Conservation (phyloP, 2,329 filamentous ascomycete species). For the Phaeosphaeriaceae sp. region DNA sequence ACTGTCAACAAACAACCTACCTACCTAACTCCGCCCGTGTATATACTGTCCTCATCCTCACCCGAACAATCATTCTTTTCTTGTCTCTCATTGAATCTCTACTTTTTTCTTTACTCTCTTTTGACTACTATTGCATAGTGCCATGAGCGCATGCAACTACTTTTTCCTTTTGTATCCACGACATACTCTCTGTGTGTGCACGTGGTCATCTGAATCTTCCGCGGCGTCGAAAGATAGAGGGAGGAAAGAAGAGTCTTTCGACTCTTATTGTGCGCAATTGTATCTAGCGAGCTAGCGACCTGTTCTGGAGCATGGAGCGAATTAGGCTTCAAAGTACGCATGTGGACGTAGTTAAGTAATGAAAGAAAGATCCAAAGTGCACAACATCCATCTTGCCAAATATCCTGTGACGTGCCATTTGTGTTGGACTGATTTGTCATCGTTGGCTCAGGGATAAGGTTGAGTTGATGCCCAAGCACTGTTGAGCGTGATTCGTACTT, state of each 20-base stretch:
- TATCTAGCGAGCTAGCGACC: background rate
- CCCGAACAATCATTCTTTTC: conserved; percentile 3
- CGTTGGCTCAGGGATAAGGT: too few relatives aligned
- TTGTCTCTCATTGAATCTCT: conserved; percentile 11
- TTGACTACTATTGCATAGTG: background rate
- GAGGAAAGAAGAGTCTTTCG: background rate
- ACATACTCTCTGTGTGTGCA: conserved; percentile 1
- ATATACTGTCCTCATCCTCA: background rate
- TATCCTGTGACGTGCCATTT: too few relatives aligned
- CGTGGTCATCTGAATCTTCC: background rate
- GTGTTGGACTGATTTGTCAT: too few relatives aligned
- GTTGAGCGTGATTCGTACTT: too few relatives aligned
- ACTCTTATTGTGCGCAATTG: background rate
- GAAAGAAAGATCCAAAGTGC: conserved; percentile 3
- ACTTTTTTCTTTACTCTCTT: background rate
- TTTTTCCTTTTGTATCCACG: background rate
- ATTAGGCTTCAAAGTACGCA: background rate
- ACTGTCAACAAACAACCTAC: conserved; percentile 11
- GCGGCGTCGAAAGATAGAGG: background rate
- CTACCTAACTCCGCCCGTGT: background rate
- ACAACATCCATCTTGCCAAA: too few relatives aligned
- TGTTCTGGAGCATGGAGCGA: background rate
- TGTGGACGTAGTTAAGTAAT: conserved; percentile 14
- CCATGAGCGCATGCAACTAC: background rate
- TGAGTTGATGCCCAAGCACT: too few relatives aligned